A percentile compares a stretch with the other conserved stretches of the same genome.
Evolutionary conservation across 345 rosid genomes (phyloP).

Genomic region (Erucastrum elatum): DNA sequence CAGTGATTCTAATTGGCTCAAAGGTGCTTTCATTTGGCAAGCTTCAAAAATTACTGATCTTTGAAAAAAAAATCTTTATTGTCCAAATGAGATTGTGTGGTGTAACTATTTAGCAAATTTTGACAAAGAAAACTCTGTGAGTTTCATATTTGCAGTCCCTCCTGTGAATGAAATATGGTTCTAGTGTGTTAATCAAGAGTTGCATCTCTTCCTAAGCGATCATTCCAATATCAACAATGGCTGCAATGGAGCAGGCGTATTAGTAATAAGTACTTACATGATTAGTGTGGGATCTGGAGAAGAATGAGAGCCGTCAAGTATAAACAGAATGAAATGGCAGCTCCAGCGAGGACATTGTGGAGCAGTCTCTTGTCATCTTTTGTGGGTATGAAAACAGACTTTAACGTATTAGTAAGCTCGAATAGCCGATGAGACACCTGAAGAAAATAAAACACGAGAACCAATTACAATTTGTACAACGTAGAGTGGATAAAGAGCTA

Average conservation of each 20-base stretch:
- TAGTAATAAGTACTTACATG: conserved; percentile 19
- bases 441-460: conserved; percentile 25
- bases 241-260: neutral
- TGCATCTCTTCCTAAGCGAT: conserved; percentile 1
- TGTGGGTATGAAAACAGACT: conserved; percentile 69
- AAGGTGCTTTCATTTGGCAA: conserved; percentile 27
- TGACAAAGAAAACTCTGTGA: conserved; percentile 21
- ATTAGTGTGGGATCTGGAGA: conserved; percentile 72
- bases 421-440: conserved; percentile 84
- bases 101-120: conserved; percentile 22
- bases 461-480: neutral
- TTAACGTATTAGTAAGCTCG: conserved; percentile 71
- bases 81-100: conserved; percentile 16
- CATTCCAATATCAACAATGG: conserved; percentile 1
- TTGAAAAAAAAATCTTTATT: conserved; percentile 25
- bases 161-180: conserved; percentile 24
- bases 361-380: conserved; percentile 69
- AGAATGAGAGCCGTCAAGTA: conserved; percentile 63
- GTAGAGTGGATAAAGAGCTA: neutral
- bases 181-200: neutral
- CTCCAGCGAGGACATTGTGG: conserved; percentile 63
- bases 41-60: conserved; percentile 18
- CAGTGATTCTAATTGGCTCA: conserved; percentile 15
- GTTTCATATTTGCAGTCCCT: conserved; percentile 16
- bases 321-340: conserved; percentile 54